Conservation (phyloP, 768 basidiomycete species). For the Pleurotus pulmonarius region DNA sequence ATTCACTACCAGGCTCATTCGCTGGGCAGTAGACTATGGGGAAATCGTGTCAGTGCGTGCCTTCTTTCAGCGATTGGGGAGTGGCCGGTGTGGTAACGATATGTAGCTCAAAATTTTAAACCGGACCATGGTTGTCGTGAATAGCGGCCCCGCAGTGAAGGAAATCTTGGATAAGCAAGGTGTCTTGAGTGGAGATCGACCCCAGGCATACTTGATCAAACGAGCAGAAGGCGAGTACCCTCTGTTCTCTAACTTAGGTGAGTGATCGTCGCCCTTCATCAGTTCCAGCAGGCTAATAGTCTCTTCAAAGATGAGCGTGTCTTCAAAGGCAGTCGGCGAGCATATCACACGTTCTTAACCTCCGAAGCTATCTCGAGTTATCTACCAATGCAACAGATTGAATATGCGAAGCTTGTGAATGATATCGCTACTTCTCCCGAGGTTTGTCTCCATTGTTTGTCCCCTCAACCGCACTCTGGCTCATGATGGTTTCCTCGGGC, state of each 20-base stretch:
- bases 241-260: constrained; percentile 6
- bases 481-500: neutral
- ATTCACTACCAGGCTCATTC: neutral
- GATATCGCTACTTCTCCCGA: constrained; percentile 10
- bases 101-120: constrained; percentile 14
- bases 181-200: constrained; percentile 14
- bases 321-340: constrained; percentile 18
- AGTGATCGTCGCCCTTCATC: neutral
- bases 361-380: constrained; percentile 13
- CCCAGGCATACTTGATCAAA: constrained; percentile 14
- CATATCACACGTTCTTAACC: constrained; percentile 12
- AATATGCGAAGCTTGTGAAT: constrained; percentile 16
- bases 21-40: neutral
- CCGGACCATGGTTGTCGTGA: constrained; percentile 19
- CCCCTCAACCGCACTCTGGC: neutral
- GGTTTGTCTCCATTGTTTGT: constrained; percentile 12
- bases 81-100: too few species aligned
- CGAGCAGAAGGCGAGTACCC: constrained; percentile 11
- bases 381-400: constrained; percentile 16
- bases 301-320: constrained; percentile 9
- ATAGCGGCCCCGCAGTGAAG: constrained; percentile 13
- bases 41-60: neutral
- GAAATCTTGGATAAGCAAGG: constrained; percentile 22
- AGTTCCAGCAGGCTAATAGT: neutral
- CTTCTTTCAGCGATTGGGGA: too few species aligned